Base-by-base conservation (phyloP, 2,329 filamentous ascomycete genomes). In the Zopfia rhizophila region DNA sequence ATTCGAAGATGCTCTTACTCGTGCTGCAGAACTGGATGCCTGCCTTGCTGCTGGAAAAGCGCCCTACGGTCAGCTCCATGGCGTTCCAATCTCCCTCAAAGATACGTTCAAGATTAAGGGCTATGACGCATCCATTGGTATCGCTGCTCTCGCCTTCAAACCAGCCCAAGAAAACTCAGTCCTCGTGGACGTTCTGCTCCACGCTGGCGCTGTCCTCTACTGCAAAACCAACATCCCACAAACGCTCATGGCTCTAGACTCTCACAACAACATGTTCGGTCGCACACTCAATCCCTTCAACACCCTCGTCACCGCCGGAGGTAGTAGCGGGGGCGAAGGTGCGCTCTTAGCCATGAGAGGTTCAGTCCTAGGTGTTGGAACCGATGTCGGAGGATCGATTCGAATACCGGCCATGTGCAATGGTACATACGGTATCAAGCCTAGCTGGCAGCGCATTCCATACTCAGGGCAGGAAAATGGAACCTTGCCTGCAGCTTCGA, bases 141-240 rank as follows among this genome's bases (percentile, higher is more conserved):
- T 77, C 3, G 74, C 73, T 4, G 61, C 64, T 1, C 60, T 78
- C 3, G 72, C 68, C 44, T 78, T 77, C 67, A 69, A 74, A 16
- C 74, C 75, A 3, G 63, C 69, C 5, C 59, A 51, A 1, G 58
- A 64, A 5, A 70, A 73, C 42, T 69, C 75, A 1, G 55, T 72
- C 0, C 60, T 81, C 6, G 77, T 78, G 0, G 66, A 74, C 10
- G 54, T 76, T 17, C 58, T 82, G 10, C 64, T 78, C 2, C 58
- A 60, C 11, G 67, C 73, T 4, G 79, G 79, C 4, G 79, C 80
- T 2, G 74, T 82, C 1, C 51, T 79, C 1, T 78, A 78, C 52
- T 75, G 70, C 61, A 81, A 83, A 61, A 83, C 81, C 3, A 82
- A 82, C 48, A 65, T 83, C 2, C 80, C 81, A 3, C 77, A 80